Evolutionary conservation across 2,329 filamentous ascomycete species (phyloP), one percentile per base, ranked within the genome.

Genomic region (Xylariomycetidae sp.): DNA sequence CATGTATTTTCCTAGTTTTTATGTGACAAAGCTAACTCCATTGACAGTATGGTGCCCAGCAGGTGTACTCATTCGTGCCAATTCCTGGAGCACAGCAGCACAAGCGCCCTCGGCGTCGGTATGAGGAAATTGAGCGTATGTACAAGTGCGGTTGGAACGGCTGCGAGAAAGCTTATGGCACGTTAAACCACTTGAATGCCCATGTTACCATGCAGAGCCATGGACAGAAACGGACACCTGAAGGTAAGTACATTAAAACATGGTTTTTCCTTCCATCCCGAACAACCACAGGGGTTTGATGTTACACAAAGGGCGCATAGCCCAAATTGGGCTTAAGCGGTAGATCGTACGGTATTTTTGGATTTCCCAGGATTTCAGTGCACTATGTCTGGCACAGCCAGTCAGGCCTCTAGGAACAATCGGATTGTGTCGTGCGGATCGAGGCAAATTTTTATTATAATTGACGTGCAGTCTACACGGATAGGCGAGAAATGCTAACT

Each of bases 121-220:
- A 96, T 53, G 92, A 98, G 63, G 92, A 98, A 60, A 98, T 98
- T 51, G 92, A 98, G 69, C 82, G 92, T 57, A 97, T 98, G 92
- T 97, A 98, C 72, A 97, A 97, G 64, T 98, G 92, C 57, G 92
- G 90, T 16, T 97, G 88, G 87, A 90, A 96, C 46, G 89, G 89
- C 7, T 98, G 92, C 57, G 92, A 98, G 64, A 98, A 98, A 67
- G 92, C 92, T 3, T 98, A 98, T 50, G 92, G 92, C 40, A 98
- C 92, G 30, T 67, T 98, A 42, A 98, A 98, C 62, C 92, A 98
- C 59, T 62, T 98, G 49, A 98, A 98, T 57, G 92, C 92, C 25
- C 92, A 98, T 56, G 92, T 98, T 30, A 97, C 92, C 11, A 97
- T 97, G 92, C 92, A 98, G 62, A 92, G 87, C 41, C 92, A 98